Evolutionary conservation across 2,329 filamentous ascomycete genomes (phyloP), one percentile per base, ranked within the genome.

Genomic region (Sporothrix pseudoabietina): DNA sequence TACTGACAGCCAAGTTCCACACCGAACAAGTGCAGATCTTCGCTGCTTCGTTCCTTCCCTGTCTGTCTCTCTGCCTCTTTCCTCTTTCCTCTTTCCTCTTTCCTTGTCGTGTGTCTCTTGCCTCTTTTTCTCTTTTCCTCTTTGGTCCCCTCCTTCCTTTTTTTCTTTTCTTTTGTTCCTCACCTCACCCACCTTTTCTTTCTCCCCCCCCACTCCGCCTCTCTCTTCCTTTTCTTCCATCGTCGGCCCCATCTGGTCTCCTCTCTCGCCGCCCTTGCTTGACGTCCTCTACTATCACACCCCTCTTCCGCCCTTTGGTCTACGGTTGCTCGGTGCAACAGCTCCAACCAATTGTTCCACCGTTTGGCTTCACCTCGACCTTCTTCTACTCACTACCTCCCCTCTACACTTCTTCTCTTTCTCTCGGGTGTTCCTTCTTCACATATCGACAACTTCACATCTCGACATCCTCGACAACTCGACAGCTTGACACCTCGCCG

Each of bases 311-410:
- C 59, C 63, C 63, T 69, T 72, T 39, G 47, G 52, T 26, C 49
- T 54, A n/a, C 47, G 69, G 73, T 75, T 75, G 74, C 74, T 74
- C 74, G 63, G 74, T 75, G 73, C 71, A 75, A 74, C 73, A 73
- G 69, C 74, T 59, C 55, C 30, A 69, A 32, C 71, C 61, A 61
- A 52, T 49, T 71, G 66, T 70, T 39, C 65, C 71, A 71, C 70
- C 66, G 52, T 9, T 61, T 65, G 26, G 22, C 39, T 49, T 74
- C 54, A 63, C 54, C 22, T 68, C 6, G 41, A 30, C 22, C 52
- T 54, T 69, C 55, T 61, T 52, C 39, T 57, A 71, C 63, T 47
- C 49, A 69, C n/a, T 32, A 41, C 41, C 26, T 61, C 52, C 35
- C 61, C 49, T 75, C 71, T 61, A 66, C 66, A 30, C 69, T 16